phyloP scores from a whole-genome alignment of 768 basidiomycete species.

The Lentinula raphanica region DNA sequence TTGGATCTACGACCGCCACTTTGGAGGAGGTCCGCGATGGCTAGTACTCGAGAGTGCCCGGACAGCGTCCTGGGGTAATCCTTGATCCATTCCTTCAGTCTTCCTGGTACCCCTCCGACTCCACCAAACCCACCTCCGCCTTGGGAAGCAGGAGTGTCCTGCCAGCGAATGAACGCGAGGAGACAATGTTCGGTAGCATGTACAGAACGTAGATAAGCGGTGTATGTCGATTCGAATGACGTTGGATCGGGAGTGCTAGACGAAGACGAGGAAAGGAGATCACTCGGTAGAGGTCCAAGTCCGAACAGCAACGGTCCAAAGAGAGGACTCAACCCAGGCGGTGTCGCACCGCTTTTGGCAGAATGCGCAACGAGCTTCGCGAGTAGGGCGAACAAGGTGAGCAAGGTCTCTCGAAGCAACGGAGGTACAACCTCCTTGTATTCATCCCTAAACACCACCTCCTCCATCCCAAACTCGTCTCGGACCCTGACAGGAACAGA shows the following conservation, averaged over 20 bases:
- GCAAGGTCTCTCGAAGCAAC: constrained; percentile 52
- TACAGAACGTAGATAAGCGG: constrained; percentile 74
- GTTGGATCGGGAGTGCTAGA: not conserved
- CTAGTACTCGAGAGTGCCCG: constrained; percentile 32
- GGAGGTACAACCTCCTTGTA: constrained; percentile 36
- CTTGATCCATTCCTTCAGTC: constrained; percentile 86
- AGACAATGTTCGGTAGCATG: constrained; percentile 90
- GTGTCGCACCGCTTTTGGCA: constrained; percentile 82
- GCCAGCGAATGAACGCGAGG: constrained; percentile 84
- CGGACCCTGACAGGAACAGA: not conserved
- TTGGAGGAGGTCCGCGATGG: not conserved
- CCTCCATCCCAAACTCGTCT: not conserved
- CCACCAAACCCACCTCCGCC: constrained; percentile 32
- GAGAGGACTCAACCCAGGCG: constrained; percentile 83
- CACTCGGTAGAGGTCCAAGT: constrained; percentile 26
- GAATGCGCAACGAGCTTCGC: constrained; percentile 80
- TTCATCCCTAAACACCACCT: not conserved
- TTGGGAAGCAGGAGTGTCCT: constrained; percentile 47
- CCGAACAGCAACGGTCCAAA: constrained; percentile 91
- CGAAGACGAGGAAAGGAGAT: not conserved
- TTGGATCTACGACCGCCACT: constrained; percentile 37
- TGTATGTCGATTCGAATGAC: constrained; percentile 51
- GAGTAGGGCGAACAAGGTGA: constrained; percentile 72
- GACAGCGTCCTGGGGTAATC: constrained; percentile 83
- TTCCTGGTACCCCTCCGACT: constrained; percentile 65